phyloP scores from a whole-genome alignment of 2,329 filamentous ascomycete species.

The Monosporascus ibericus region DNA sequence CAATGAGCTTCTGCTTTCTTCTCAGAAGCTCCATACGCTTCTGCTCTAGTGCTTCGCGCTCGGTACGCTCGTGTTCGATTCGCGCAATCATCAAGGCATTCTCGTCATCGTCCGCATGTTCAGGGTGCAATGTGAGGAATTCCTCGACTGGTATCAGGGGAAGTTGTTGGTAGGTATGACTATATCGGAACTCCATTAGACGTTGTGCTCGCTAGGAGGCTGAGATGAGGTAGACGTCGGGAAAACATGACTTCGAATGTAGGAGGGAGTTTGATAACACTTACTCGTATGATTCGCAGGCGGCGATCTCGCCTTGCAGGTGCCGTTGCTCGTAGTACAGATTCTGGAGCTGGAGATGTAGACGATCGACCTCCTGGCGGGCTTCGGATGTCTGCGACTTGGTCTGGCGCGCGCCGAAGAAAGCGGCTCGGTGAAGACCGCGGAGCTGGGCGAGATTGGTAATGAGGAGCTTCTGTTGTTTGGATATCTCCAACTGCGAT shows the following conservation, averaged over 20 bases:
- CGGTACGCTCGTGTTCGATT: slow-evolving; percentile 83
- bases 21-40: slow-evolving; percentile 71
- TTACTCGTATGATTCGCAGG: slow-evolving; percentile 88
- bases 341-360: slow-evolving; percentile 92
- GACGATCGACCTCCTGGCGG: slow-evolving; percentile 81
- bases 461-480: slow-evolving; percentile 73
- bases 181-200: slow-evolving; percentile 29
- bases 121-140: slow-evolving; percentile 70
- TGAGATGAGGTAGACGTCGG: slow-evolving; percentile 3
- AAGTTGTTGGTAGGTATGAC: slow-evolving; percentile 81
- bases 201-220: slow-evolving; percentile 11
- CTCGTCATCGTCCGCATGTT: slow-evolving; percentile 66
- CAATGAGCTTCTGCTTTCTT: slow-evolving; percentile 55
- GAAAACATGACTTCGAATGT: background rate
- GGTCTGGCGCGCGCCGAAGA: slow-evolving; percentile 75
- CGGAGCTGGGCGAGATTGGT: slow-evolving; percentile 76
- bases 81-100: slow-evolving; percentile 82
- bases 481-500: slow-evolving; percentile 55
- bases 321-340: slow-evolving; percentile 94
- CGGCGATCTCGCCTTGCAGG: slow-evolving; percentile 80
- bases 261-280: slow-evolving; percentile 27
- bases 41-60: slow-evolving; percentile 80
- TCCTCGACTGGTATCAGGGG: slow-evolving; percentile 79
- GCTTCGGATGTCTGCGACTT: slow-evolving; percentile 83
- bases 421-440: slow-evolving; percentile 74